Conservation (phyloP, 148 eudicot species). For the Arbutus unedo region DNA sequence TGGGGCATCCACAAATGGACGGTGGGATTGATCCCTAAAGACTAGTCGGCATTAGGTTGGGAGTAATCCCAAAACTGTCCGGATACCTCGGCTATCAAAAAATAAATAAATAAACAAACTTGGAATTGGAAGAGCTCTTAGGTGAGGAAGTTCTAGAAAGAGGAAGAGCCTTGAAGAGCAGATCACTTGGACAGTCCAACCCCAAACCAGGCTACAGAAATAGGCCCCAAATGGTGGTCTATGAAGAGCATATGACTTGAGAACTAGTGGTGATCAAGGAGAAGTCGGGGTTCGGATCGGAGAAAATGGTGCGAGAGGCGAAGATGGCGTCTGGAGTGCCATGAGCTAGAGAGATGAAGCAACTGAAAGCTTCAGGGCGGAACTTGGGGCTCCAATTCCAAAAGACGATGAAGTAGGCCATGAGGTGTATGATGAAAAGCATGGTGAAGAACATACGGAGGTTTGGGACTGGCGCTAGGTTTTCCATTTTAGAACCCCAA, state of each 20-base stretch:
- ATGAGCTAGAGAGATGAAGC: constrained; percentile 59
- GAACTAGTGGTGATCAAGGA: constrained; percentile 42
- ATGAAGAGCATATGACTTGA: constrained; percentile 60
- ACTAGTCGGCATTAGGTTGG: no score
- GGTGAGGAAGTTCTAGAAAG: no score
- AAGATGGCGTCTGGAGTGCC: constrained; percentile 76
- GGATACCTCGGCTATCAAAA: no score
- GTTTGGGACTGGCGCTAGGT: constrained; percentile 12
- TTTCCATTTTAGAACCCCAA: constrained; percentile 18
- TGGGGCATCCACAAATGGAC: no score
- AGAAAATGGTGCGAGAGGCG: constrained; percentile 35
- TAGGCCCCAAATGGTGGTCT: constrained; percentile 70
- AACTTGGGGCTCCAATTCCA: constrained; percentile 46
- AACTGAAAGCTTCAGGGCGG: constrained; percentile 79
- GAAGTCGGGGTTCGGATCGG: constrained; percentile 28
- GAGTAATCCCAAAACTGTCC: no score
- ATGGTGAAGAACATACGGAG: constrained; percentile 42
- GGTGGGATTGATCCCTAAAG: no score
- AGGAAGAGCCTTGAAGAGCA: no score
- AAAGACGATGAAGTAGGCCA: constrained; percentile 47
- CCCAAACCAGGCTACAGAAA: no score
- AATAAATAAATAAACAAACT: no score
- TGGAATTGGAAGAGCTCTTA: no score
- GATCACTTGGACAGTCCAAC: no score
- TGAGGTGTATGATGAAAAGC: constrained; percentile 46